Conservation (phyloP, 2,329 filamentous ascomycete species). For the Calonectria crousiana region DNA sequence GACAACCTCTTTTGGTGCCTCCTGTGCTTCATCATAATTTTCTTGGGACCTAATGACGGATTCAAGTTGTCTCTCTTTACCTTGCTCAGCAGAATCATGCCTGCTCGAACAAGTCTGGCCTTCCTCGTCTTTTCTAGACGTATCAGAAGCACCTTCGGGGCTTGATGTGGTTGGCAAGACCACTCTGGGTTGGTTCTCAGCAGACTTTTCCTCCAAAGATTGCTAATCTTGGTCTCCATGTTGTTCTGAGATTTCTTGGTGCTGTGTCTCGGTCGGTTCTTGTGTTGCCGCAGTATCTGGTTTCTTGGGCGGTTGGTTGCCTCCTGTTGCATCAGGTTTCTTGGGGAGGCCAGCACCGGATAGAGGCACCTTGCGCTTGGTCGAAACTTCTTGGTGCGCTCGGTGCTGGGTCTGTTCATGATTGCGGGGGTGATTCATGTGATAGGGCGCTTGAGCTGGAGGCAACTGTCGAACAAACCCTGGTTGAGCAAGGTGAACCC, state of each 20-base stretch:
- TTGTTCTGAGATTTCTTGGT: not conserved
- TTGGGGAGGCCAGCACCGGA: not conserved
- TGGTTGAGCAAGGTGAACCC: slow-evolving; percentile 24
- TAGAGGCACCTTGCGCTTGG: not conserved
- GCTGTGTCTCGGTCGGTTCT: not conserved
- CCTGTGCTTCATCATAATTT: not conserved
- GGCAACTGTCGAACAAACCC: slow-evolving; percentile 13
- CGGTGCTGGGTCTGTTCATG: slow-evolving; percentile 13
- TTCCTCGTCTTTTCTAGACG: not conserved
- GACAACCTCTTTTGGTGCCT: not conserved
- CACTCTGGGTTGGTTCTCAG: not conserved
- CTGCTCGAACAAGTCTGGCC: not conserved
- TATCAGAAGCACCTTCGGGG: not conserved
- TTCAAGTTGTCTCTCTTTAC: not conserved
- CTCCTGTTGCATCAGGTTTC: not conserved
- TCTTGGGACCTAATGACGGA: not conserved
- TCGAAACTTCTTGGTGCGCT: not conserved
- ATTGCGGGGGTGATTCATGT: slow-evolving; percentile 3
- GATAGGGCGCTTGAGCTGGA: not conserved
- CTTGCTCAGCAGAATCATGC: not conserved
- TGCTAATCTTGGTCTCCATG: slow-evolving; percentile 5
- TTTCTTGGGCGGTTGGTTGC: not conserved
- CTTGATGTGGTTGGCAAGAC: not conserved
- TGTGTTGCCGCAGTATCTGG: not conserved
- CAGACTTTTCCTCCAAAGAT: slow-evolving; percentile 5